These are phyloP conservation scores for Ilyonectria mors-panacis DNA, from an alignment of 2,329 filamentous ascomycete species.

Conservation along the genomic window DNA sequence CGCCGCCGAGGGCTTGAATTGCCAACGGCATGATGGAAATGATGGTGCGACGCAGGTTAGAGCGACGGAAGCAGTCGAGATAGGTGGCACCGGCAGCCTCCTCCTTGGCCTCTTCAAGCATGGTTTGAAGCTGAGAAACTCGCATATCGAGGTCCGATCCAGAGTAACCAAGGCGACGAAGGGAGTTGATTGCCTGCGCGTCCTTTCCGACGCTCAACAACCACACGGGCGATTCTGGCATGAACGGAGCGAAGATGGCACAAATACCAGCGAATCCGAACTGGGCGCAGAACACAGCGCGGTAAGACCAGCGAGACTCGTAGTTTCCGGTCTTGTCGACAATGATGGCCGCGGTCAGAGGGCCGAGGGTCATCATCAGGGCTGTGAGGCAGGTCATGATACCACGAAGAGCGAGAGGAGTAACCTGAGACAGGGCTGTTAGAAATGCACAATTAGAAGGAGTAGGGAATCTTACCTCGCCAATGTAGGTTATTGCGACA, in stretches of 20 bases:
- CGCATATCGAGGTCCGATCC: slow-evolving; percentile 47
- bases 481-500: slow-evolving; percentile 49
- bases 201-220: slow-evolving; percentile 52
- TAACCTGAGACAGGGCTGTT: slow-evolving; percentile 31
- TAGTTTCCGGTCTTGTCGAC: slow-evolving; percentile 48
- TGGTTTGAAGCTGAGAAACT: slow-evolving; percentile 47
- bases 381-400: slow-evolving; percentile 49
- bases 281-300: slow-evolving; percentile 51
- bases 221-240: slow-evolving; percentile 63
- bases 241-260: slow-evolving; percentile 50
- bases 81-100: slow-evolving; percentile 57
- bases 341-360: slow-evolving; percentile 51
- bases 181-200: slow-evolving; percentile 52
- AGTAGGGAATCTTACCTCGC: slow-evolving; percentile 43
- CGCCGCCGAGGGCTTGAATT: slow-evolving; percentile 54
- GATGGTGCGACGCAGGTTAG: slow-evolving; percentile 57
- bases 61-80: slow-evolving; percentile 57
- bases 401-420: slow-evolving; percentile 48
- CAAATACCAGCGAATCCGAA: slow-evolving; percentile 52
- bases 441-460: neutral
- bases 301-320: slow-evolving; percentile 52
- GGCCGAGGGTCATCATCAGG: slow-evolving; percentile 51
- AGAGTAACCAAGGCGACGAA: slow-evolving; percentile 51
- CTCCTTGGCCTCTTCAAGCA: slow-evolving; percentile 50
- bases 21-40: slow-evolving; percentile 55